Conservation (phyloP, 2,329 filamentous ascomycete genomes). For the Paraphoma sp. region DNA sequence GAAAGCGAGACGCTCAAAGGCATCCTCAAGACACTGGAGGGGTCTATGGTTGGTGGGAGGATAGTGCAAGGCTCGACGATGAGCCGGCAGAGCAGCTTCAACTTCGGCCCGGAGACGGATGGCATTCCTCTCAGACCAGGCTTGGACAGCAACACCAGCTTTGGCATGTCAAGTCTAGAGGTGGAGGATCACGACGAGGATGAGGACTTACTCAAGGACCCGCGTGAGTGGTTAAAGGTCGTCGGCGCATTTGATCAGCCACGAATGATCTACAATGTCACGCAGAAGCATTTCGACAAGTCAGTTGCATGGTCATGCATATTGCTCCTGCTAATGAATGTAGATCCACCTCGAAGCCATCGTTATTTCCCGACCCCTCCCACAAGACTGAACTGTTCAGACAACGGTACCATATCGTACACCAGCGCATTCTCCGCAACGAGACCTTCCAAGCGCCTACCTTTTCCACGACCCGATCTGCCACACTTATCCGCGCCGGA, state of each 20-base stretch:
- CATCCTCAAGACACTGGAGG: conserved; percentile 83
- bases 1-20: conserved; percentile 72
- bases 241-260: conserved; percentile 87
- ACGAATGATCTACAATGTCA: conserved; percentile 74
- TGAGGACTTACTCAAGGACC: conserved; percentile 69
- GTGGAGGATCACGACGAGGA: conserved; percentile 63
- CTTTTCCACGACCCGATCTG: conserved; percentile 65
- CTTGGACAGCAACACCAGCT: conserved; percentile 69
- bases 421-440: conserved; percentile 90
- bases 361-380: conserved; percentile 71
- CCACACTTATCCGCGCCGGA: conserved; percentile 63
- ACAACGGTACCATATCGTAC: conserved; percentile 89
- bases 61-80: conserved; percentile 64
- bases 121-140: conserved; percentile 38
- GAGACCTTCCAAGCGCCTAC: conserved; percentile 88
- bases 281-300: conserved; percentile 91
- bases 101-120: conserved; percentile 58
- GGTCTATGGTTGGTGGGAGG: conserved; percentile 86
- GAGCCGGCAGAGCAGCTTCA: conserved; percentile 69
- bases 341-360: conserved; percentile 50
- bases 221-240: conserved; percentile 83
- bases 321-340: conserved; percentile 18
- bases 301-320: conserved; percentile 38
- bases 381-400: conserved; percentile 87
- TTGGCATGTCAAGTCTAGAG: conserved; percentile 60